Evolutionary conservation across 1,139 yeast genomes (phyloP), one percentile per base, ranked within the genome.

Genomic region (Meyerozyma smithsonii): DNA sequence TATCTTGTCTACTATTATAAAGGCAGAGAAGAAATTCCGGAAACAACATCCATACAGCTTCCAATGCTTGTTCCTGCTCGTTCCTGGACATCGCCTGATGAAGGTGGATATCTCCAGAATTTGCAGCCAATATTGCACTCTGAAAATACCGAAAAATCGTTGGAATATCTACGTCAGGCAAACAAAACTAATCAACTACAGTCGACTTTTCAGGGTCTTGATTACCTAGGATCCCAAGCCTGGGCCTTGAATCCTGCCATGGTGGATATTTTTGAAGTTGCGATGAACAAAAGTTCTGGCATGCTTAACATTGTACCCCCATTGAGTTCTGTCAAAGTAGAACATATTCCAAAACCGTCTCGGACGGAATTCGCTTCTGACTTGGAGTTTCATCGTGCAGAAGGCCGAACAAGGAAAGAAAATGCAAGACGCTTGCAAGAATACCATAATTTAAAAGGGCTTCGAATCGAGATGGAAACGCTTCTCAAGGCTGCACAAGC

Each of bases 31-130:
- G 43, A 49, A 1, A 36, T 54, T 4, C 40, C 55, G 5, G 48
- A 41, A 17, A 39, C 49, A 14, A 52, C 50, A 20, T 45, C 55
- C 1, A 40, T 58, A n/a, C 51, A 40, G 34, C 46, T 69, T 3
- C 77, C 77, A 1, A 66, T 70, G 73, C 38, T 71, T 10, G 49
- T 53, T 30, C 67, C 71, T 3, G 74, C 77, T 0, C 55, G 55
- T 39, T 56, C 55, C 4, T 71, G 76, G 76, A 47, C 46, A 0
- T 43, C 58, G 5, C 69, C 72, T 0, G 42, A 36, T 1, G 46
- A 47, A 14, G 77, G 77, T 1, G 77, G 75, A 0, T 69, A 53
- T 42, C 47, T 68, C 20, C 49, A 48, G 8, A 52, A 56, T 35
- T 40, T 55, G 15, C 58, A 54, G 36, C 58, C 62, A 1, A 44